Evolutionary conservation across 2,329 filamentous ascomycete genomes (phyloP), one percentile per base, ranked within the genome.

Genomic region (Macrophomina phaseolina): DNA sequence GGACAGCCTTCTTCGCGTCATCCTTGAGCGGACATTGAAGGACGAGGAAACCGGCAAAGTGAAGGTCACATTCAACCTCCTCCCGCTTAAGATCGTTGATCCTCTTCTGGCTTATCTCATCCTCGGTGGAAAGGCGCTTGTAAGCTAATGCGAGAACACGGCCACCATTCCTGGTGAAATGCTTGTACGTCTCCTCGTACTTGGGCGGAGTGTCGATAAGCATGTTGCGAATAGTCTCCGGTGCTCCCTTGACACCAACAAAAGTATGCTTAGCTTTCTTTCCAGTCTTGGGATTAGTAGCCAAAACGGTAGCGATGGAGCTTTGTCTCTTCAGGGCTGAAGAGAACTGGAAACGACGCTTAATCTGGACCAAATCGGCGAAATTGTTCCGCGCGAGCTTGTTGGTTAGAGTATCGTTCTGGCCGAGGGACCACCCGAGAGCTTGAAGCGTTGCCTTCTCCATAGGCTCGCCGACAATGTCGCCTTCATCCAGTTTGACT

Each of bases 121-220:
- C 86, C 51, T 96, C 93, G 3, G 86, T 83, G 2, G 93, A 90
- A 14, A 99, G 85, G 76, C 94, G 93, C 83, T 97, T 97, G 84
- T 96, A 98, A 45, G 91, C 95, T 49, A 99, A 87, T 56, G 94
- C 93, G 45, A 99, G 86, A 14, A 99, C 95, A 83, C 95, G 91
- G 51, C 93, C 96, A 72, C 95, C 95, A 73, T 96, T 97, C 70
- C 95, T 89, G 65, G 94, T 98, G 75, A 98, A 99, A 81, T 97
- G 93, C 80, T 98, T 99, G 87, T 89, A 99, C 0, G 95, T 99
- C 81, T 98, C 95, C 77, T 99, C 95, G 75, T 99, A 99, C 76
- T 97, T 89, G 1, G 88, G 85, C 7, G 95, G 95, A 9, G 93
- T 87, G 40, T 90, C 86, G 42, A 92, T 86, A 69, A 99, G 85